phyloP scores from a whole-genome alignment of 2,329 filamentous ascomycete genomes.

The Paraphaeosphaeria sporulosa region DNA sequence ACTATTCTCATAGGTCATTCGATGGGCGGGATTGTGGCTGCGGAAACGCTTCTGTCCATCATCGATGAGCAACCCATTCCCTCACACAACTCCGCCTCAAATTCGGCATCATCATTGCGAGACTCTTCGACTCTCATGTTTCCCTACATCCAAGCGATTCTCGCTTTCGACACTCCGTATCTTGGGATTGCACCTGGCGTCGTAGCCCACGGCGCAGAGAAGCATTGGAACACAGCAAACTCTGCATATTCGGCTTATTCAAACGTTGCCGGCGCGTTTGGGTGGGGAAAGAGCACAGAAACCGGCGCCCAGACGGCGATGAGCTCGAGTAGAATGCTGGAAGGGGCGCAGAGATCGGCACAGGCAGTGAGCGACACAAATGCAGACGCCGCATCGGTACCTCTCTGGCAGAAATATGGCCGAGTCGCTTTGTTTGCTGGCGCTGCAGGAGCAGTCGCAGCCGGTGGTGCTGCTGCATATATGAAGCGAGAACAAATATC shows the following conservation, averaged over 20 bases:
- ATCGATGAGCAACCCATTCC: slow-evolving; percentile 61
- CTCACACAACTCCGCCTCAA: slow-evolving; percentile 45
- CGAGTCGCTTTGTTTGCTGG: slow-evolving; percentile 86
- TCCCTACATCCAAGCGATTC: slow-evolving; percentile 86
- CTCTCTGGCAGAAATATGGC: slow-evolving; percentile 79
- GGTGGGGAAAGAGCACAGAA: slow-evolving; percentile 61
- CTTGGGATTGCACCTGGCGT: slow-evolving; percentile 82
- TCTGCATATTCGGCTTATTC: slow-evolving; percentile 73
- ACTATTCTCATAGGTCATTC: slow-evolving; percentile 86
- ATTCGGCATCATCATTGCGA: slow-evolving; percentile 41
- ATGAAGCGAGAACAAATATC: slow-evolving; percentile 81
- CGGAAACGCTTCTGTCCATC: slow-evolving; percentile 82
- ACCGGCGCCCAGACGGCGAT: slow-evolving; percentile 27
- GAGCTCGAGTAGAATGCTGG: slow-evolving; percentile 45
- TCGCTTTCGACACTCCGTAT: slow-evolving; percentile 95
- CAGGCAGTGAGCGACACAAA: slow-evolving; percentile 49
- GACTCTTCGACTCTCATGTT: slow-evolving; percentile 79
- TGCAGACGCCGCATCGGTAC: slow-evolving; percentile 54
- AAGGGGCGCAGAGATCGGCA: slow-evolving; percentile 39
- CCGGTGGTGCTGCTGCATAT: slow-evolving; percentile 85
- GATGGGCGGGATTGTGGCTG: slow-evolving; percentile 90
- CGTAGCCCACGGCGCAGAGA: slow-evolving; percentile 86
- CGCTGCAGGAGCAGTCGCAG: slow-evolving; percentile 79
- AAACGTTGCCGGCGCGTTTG: slow-evolving; percentile 67
- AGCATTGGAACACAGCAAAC: slow-evolving; percentile 78